Percentiles rank a stretch among this genome's conserved stretches.
These are phyloP conservation scores for Dimocarpus longan DNA, from an alignment of 345 rosid species.

Conservation along the genomic window DNA sequence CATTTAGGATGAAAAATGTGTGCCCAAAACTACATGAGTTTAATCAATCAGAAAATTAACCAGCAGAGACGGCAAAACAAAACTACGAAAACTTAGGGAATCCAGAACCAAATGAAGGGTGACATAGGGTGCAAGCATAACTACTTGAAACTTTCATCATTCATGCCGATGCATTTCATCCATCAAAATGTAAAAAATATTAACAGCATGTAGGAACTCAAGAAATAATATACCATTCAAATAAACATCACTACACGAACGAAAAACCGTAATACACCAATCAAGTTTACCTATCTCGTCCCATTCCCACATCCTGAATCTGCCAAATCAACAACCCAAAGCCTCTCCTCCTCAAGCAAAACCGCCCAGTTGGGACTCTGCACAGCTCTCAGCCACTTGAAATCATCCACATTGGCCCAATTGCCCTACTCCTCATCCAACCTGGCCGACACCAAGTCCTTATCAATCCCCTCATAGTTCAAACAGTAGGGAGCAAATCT, in stretches of 20 bases:
- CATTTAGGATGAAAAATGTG: too few species aligned
- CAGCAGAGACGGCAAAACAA: too few species aligned
- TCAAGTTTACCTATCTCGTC: neutral
- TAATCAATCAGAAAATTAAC: too few species aligned
- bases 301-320: neutral
- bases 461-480: conserved; percentile 67
- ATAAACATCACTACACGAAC: neutral
- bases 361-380: conserved; percentile 84
- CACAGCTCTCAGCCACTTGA: conserved; percentile 82
- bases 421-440: conserved; percentile 63
- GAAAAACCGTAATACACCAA: neutral
- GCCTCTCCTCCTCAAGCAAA: conserved; percentile 60
- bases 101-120: too few species aligned
- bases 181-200: too few species aligned
- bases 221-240: neutral
- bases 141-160: too few species aligned
- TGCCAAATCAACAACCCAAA: conserved; percentile 38
- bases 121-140: too few species aligned
- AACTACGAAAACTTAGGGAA: too few species aligned
- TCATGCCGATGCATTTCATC: too few species aligned
- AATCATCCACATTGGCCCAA: conserved; percentile 88
- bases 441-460: conserved; percentile 60
- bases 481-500: conserved; percentile 82
- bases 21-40: too few species aligned
- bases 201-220: too few species aligned